Evolutionary conservation across 352 stramenopile species (phyloP), one percentile per base, ranked within the genome.

Genomic region (Phytophthora palmivora): DNA sequence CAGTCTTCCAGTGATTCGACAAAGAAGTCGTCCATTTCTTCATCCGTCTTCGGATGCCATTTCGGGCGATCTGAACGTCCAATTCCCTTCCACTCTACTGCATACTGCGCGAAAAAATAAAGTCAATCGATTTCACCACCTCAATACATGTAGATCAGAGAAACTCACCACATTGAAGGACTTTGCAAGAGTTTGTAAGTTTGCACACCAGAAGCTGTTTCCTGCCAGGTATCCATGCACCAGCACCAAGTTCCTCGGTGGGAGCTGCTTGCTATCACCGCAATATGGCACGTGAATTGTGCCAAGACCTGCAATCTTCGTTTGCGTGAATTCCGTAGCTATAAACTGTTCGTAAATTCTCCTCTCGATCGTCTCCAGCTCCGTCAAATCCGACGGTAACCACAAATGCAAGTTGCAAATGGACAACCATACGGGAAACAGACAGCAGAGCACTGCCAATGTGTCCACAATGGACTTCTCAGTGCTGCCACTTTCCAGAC

Each of bases 11-110:
- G 63, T 11, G 83, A 87, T 32, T 94, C 79, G 10, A 94, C 79
- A 26, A 89, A 94, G 63, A 94, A 94, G 14, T 87, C 80, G 50
- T 94, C 83, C 43, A 76, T 82, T 58, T 91, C 82, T 55, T 88
- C 63, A 46, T 91, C 80, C 9, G 63, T 83, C 53, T 88, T 89
- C 1, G 82, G 81, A 16, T 63, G 54, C 63, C 86, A 90, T 30
- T 62, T 65, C 7, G 85, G 83, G 1, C 85, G 85, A 38, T 88
- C 76, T 0, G 83, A 92, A 15, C 85, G 83, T 28, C 85, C 85
- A 30, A 91, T 89, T 19, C 85, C 85, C 52, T 86, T 89, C 85
- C 85, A 94, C 26, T 94, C 85, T 22, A 94, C 85, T 10, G 85
- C 83, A 45, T 91, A 94, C 85, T 93, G 18, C 22, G 43, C 24